phyloP scores from a whole-genome alignment of 345 rosid genomes.

The Triadica sebifera region DNA sequence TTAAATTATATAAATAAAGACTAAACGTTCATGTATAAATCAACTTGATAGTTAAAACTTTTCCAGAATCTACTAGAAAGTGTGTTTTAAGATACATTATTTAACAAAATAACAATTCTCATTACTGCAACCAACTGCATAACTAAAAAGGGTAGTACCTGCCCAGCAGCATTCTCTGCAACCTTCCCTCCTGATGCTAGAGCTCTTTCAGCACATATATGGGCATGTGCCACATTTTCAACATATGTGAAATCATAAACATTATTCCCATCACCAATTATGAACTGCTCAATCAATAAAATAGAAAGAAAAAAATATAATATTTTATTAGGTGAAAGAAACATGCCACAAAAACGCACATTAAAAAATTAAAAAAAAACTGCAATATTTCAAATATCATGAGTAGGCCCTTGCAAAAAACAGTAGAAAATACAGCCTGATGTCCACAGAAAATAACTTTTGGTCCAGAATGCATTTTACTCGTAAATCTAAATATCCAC shows the following conservation, averaged over 20 bases:
- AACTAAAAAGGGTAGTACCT: constrained; percentile 47
- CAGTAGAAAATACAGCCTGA: not conserved
- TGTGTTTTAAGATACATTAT: not conserved
- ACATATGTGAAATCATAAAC: constrained; percentile 80
- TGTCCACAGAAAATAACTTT: not conserved
- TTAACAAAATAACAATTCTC: not conserved
- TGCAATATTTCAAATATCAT: not conserved
- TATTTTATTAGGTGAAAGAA: constrained; percentile 13
- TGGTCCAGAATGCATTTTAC: not conserved
- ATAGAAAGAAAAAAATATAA: not conserved
- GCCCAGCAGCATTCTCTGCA: constrained; percentile 79
- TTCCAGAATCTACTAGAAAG: not conserved
- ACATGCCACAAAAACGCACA: not conserved
- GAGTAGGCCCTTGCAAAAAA: not conserved
- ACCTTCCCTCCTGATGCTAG: constrained; percentile 71
- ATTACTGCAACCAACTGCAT: not conserved
- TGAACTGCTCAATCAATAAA: constrained; percentile 51
- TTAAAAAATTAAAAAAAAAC: not conserved
- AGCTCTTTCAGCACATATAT: constrained; percentile 91
- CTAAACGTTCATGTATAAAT: not conserved
- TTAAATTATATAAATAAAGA: not conserved
- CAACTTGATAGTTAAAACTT: not conserved
- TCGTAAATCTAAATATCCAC: too few species aligned
- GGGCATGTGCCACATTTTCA: constrained; percentile 95
- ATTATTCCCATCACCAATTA: constrained; percentile 88